Evolutionary conservation across 176 grass and related monocot genomes (phyloP), one percentile per base, ranked within the genome.

Genomic region (Olyra latifolia): DNA sequence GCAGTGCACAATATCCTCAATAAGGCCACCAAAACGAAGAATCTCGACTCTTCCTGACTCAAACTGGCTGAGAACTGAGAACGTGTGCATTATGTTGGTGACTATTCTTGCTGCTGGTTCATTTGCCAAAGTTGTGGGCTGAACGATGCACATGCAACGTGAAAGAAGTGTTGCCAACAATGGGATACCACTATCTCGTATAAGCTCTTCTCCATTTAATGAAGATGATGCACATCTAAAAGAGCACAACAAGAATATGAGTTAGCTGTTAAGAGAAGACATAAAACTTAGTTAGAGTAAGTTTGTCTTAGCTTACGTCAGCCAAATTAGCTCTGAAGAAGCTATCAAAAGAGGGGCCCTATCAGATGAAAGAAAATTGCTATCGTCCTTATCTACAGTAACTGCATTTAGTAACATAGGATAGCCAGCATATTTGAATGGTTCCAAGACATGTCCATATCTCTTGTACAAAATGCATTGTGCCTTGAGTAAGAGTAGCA

Each of bases 341-440:
- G 96, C 88, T 87, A 93, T 93, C 45, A 99, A 59, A 84, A 99
- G 86, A 58, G 96, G 92, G 45, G 77, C 88, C 71, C 96, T 94
- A 70, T 99, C 96, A 83, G 92, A 93, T 77, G 96, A 99, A 86
- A 99, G 96, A 55, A 95, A 99, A 82, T 95, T 99, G 84, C 78
- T 99, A 64, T 95, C 96, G 76, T 90, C 81, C 83, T 95, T 95
- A 48, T 99, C 96, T 81, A 99, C 88, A 46, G 92, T 95, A 70
- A 95, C 88, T 68, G 96, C 89, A 88, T 89, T 99, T 69, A 99
- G 84, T 84, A 99, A 81, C 96, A 99, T 99, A 30, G 96, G 96
- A 77, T 99, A 99, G 69, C 96, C 96, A 75, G 96, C 96, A 86
- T 99, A 99, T 89, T 99, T 99, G 71, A 99, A 99, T 64, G 96